A percentile compares a stretch with the other conserved stretches of the same genome.
phyloP scores from a whole-genome alignment of 345 rosid genomes.

The Arabis hirsuta region DNA sequence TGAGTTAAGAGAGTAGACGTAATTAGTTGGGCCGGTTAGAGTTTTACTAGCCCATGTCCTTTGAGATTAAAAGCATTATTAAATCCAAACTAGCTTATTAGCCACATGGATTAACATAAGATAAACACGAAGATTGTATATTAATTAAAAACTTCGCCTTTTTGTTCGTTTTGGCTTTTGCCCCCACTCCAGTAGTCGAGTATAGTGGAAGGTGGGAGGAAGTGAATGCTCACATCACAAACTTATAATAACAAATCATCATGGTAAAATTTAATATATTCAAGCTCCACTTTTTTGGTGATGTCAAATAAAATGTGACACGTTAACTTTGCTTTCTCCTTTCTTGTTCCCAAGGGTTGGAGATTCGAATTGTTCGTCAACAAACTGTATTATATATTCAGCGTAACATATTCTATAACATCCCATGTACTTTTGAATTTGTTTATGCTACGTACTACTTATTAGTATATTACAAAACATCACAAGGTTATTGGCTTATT shows the following conservation, averaged over 20 bases:
- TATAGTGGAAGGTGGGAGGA: slow-evolving; percentile 29
- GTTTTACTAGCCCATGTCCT: neutral
- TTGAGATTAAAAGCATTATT: neutral
- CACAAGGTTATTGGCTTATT: neutral
- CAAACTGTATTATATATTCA: slow-evolving; percentile 12
- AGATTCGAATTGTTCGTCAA: slow-evolving; percentile 26
- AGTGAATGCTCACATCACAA: slow-evolving; percentile 38
- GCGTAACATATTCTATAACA: slow-evolving; percentile 11
- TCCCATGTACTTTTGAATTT: slow-evolving; percentile 29
- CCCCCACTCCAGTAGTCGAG: slow-evolving; percentile 35
- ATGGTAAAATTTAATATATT: slow-evolving; percentile 5
- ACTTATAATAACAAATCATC: slow-evolving; percentile 26
- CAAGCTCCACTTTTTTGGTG: slow-evolving; percentile 12
- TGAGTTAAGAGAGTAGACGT: neutral
- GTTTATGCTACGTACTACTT: slow-evolving; percentile 6
- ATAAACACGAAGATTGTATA: neutral
- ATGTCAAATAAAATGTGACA: slow-evolving; percentile 25
- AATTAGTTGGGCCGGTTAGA: neutral
- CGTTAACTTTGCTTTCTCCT: slow-evolving; percentile 13
- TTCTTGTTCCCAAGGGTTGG: slow-evolving; percentile 36
- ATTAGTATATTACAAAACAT: slow-evolving; percentile 8
- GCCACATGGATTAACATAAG: slow-evolving; percentile 18
- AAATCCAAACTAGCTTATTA: too few relatives aligned
- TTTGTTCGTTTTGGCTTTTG: slow-evolving; percentile 31
- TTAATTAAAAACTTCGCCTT: slow-evolving; percentile 3